Conservation (phyloP, 306 rosid genomes). For the Sophora flavescens region DNA sequence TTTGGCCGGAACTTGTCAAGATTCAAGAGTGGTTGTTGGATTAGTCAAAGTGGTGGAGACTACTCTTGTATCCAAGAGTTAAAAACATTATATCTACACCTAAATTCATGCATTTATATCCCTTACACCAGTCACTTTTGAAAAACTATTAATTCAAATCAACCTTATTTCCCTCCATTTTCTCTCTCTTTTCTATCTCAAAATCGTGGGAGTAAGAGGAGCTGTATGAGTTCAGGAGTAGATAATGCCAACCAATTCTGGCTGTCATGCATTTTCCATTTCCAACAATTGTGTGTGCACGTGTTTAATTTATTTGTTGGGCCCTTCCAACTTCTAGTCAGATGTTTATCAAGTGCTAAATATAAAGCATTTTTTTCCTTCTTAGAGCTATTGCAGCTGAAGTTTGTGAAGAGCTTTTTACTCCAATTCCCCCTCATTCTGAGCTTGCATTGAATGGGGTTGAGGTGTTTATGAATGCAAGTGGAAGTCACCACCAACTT, state of each 20-base stretch:
- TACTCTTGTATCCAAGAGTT: background rate
- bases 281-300: background rate
- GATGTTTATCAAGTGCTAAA: constrained; percentile 46
- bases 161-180: background rate
- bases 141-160: too few relatives aligned
- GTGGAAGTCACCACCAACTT: constrained; percentile 98
- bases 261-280: background rate
- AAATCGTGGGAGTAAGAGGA: background rate
- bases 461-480: constrained; percentile 96
- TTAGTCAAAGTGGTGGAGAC: too few relatives aligned
- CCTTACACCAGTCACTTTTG: background rate
- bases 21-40: background rate
- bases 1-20: background rate
- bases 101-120: background rate
- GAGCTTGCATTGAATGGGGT: constrained; percentile 97
- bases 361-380: constrained; percentile 41
- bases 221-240: background rate
- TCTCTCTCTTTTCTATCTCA: background rate
- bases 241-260: background rate
- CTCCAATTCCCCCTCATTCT: constrained; percentile 82
- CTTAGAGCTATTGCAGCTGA: constrained; percentile 92
- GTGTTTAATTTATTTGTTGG: constrained; percentile 9
- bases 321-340: constrained; percentile 29
- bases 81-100: background rate
- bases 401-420: constrained; percentile 92